phyloP scores from a whole-genome alignment of 495 filamentous ascomycete genomes.

The Penicillium ochrochloron region DNA sequence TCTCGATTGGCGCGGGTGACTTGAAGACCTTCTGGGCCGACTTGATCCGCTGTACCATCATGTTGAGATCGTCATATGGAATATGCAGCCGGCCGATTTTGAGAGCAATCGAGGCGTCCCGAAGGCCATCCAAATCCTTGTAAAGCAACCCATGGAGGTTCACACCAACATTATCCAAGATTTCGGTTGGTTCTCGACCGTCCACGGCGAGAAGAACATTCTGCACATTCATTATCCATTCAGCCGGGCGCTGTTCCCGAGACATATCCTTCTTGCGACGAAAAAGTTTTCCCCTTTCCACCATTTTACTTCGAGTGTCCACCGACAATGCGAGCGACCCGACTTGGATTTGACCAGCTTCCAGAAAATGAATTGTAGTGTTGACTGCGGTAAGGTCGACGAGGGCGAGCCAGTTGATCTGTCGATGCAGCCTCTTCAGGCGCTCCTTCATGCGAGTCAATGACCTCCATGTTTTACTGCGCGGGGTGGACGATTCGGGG shows the following conservation, averaged over 20 bases:
- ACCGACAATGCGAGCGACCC: conserved; percentile 84
- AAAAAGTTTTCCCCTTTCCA: conserved; percentile 89
- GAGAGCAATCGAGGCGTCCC: conserved; percentile 86
- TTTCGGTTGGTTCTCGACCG: conserved; percentile 81
- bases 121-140: conserved; percentile 81
- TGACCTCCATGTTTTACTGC: conserved; percentile 78
- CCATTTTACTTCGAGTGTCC: conserved; percentile 88
- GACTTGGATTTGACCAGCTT: conserved; percentile 83
- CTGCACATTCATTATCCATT: conserved; percentile 88
- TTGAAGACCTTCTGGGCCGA: conserved; percentile 38
- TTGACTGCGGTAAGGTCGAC: conserved; percentile 88
- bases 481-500: conserved; percentile 30
- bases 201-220: conserved; percentile 88
- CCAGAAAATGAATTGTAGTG: conserved; percentile 70
- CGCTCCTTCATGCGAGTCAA: conserved; percentile 78
- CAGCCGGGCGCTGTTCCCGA: conserved; percentile 79
- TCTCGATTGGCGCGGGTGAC: conserved; percentile 44
- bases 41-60: conserved; percentile 59
- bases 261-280: conserved; percentile 74
- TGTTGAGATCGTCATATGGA: conserved; percentile 82
- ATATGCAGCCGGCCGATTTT: conserved; percentile 90
- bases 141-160: conserved; percentile 95
- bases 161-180: conserved; percentile 84
- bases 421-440: conserved; percentile 83
- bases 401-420: conserved; percentile 85